Evolutionary conservation across 2,329 filamentous ascomycete genomes (phyloP).

Genomic region (Colletotrichum incanum): DNA sequence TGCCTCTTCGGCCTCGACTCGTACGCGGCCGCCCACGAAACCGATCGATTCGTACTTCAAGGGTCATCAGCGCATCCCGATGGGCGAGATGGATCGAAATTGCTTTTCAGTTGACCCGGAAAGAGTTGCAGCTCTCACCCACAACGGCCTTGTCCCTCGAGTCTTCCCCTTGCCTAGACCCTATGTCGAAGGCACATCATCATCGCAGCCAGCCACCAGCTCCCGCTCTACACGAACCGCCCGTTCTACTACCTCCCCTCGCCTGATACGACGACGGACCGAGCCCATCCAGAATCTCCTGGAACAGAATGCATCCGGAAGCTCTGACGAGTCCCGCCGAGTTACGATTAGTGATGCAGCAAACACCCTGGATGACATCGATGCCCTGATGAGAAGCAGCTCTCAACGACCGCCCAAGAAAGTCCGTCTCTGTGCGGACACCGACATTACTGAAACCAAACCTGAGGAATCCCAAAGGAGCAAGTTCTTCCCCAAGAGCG

Average conservation of each 20-base stretch:
- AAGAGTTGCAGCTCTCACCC: conserved; percentile 64
- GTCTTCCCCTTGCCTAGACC: conserved; percentile 73
- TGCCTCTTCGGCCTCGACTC: conserved; percentile 45
- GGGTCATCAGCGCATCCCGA: conserved; percentile 65
- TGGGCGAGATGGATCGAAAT: conserved; percentile 76
- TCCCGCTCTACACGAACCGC: conserved; percentile 41
- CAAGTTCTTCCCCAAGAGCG: conserved; percentile 66
- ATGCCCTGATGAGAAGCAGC: conserved; percentile 37
- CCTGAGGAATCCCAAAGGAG: conserved; percentile 61
- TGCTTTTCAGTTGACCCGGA: conserved; percentile 70
- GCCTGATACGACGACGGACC: conserved; percentile 65
- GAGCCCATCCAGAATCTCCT: conserved; percentile 67
- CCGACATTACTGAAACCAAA: conserved; percentile 47
- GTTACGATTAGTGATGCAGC: conserved; percentile 14
- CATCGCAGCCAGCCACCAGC: conserved; percentile 45
- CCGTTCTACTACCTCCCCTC: conserved; percentile 54
- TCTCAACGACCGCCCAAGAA: conserved; percentile 68
- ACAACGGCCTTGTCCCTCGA: conserved; percentile 66
- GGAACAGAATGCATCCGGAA: conserved; percentile 27
- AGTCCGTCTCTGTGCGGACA: conserved; percentile 67
- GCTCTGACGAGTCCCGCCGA: conserved; percentile 29
- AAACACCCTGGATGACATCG: conserved; percentile 39
- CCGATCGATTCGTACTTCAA: conserved; percentile 72
- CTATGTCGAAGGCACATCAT: conserved; percentile 61
- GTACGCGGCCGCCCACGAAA: conserved; percentile 56